phyloP scores from a whole-genome alignment of 1,284 basidiomycete species.

The Puccinia polysora region DNA sequence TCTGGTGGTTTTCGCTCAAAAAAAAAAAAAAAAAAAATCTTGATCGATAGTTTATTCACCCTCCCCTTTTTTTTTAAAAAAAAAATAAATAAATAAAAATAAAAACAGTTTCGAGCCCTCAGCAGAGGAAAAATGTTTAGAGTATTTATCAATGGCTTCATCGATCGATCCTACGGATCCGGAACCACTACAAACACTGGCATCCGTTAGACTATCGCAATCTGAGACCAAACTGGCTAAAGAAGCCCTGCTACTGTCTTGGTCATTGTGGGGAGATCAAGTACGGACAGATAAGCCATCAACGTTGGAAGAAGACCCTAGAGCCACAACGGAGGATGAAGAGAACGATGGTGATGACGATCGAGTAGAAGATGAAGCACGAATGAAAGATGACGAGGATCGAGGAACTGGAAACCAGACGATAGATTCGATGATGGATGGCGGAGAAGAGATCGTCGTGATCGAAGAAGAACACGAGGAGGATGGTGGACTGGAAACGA shows the following conservation, averaged over 20 bases:
- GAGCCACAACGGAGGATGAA: constrained; percentile 57
- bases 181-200: constrained; percentile 61
- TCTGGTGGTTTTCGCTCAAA: constrained; percentile 72
- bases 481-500: constrained; percentile 56
- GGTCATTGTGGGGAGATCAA: constrained; percentile 65
- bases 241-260: constrained; percentile 65
- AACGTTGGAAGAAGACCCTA: constrained; percentile 57
- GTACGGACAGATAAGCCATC: background rate
- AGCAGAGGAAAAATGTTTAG: constrained; percentile 42
- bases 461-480: constrained; percentile 56
- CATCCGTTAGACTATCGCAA: constrained; percentile 85
- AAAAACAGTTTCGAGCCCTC: constrained; percentile 34
- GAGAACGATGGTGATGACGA: background rate
- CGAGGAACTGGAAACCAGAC: background rate
- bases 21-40: too few relatives aligned
- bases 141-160: constrained; percentile 38
- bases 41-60: too few relatives aligned
- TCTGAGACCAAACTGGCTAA: constrained; percentile 74
- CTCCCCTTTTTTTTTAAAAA: constrained; percentile 67
- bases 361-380: background rate
- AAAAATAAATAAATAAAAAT: constrained; percentile 66
- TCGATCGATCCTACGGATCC: constrained; percentile 14
- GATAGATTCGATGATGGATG: constrained; percentile 16
- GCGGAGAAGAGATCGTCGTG: background rate
- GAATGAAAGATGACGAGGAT: constrained; percentile 8